A percentile compares a stretch with the other conserved stretches of the same genome.
phyloP scores from a whole-genome alignment of 2,329 filamentous ascomycete genomes.

The Clonostachys solani region DNA sequence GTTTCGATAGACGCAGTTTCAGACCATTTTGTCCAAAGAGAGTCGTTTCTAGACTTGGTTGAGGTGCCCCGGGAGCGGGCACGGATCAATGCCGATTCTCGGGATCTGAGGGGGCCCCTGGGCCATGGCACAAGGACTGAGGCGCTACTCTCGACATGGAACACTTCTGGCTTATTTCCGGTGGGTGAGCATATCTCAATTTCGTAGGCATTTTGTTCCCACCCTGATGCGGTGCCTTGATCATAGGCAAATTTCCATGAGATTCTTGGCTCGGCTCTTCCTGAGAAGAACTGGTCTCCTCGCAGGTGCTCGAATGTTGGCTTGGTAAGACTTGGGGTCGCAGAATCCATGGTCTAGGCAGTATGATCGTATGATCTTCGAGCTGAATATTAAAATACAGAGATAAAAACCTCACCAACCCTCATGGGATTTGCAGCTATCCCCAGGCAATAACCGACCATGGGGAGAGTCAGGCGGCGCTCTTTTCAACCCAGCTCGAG shows the following conservation, averaged over 20 bases:
- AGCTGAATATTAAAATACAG: too few species aligned
- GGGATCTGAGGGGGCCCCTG: conserved; percentile 12
- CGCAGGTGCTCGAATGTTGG: too few species aligned
- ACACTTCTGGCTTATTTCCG: background rate
- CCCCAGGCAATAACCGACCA: too few species aligned
- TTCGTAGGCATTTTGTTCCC: conserved; percentile 9
- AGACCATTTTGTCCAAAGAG: background rate
- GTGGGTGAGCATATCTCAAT: conserved; percentile 6
- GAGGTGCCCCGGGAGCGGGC: conserved; percentile 8
- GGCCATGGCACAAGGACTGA: conserved; percentile 8
- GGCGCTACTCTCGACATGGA: conserved; percentile 1
- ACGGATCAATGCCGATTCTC: conserved; percentile 17
- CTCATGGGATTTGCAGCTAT: too few species aligned
- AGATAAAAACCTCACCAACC: too few species aligned
- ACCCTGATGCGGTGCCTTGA: background rate
- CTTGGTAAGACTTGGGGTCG: too few species aligned
- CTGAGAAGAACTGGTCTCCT: too few species aligned
- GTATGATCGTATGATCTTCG: too few species aligned
- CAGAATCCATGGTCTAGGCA: too few species aligned
- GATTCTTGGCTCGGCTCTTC: conserved; percentile 4
- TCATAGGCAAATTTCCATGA: conserved; percentile 8
- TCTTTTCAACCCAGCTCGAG: too few species aligned
- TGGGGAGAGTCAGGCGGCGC: too few species aligned
- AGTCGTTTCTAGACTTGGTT: background rate
- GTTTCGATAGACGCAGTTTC: background rate